These are phyloP conservation scores for Calocybe cyanea DNA, from an alignment of 768 basidiomycete species.

Conservation along the genomic window DNA sequence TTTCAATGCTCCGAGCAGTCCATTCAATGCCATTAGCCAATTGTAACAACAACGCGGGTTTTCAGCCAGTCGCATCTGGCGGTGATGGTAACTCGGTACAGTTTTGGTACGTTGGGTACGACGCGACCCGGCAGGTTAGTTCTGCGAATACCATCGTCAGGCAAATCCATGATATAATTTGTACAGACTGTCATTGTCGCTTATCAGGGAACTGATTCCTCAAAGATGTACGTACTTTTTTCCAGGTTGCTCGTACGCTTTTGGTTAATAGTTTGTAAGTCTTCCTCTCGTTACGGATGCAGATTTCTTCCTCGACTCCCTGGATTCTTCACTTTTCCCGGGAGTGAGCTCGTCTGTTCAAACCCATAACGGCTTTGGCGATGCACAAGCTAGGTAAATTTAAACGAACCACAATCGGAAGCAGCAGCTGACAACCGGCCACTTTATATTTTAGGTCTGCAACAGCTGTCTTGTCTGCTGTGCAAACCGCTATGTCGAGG, in stretches of 20 bases:
- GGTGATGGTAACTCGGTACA: conserved; percentile 42
- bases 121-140: conserved; percentile 15
- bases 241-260: not conserved
- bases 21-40: conserved; percentile 26
- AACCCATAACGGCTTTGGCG: conserved; percentile 45
- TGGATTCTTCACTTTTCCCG: conserved; percentile 45
- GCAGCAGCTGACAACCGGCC: not conserved
- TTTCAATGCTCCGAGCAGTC: not conserved
- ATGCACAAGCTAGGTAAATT: conserved; percentile 38
- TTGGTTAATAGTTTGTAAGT: conserved; percentile 7
- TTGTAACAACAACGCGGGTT: conserved; percentile 42
- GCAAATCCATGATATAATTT: not conserved
- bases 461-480: conserved; percentile 38
- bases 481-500: conserved; percentile 33
- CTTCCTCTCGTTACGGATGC: conserved; percentile 36
- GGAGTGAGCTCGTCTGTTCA: conserved; percentile 38
- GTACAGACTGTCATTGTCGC: conserved; percentile 11
- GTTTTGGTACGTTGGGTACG: conserved; percentile 33
- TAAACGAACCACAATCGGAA: not conserved
- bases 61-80: conserved; percentile 39
- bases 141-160: not conserved
- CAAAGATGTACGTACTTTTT: conserved; percentile 21
- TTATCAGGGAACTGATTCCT: conserved; percentile 18
- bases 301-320: conserved; percentile 28
- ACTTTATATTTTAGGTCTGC: conserved; percentile 33